These are phyloP conservation scores for Auriscalpium vulgare DNA, from an alignment of 768 basidiomycete species.

Conservation along the genomic window DNA sequence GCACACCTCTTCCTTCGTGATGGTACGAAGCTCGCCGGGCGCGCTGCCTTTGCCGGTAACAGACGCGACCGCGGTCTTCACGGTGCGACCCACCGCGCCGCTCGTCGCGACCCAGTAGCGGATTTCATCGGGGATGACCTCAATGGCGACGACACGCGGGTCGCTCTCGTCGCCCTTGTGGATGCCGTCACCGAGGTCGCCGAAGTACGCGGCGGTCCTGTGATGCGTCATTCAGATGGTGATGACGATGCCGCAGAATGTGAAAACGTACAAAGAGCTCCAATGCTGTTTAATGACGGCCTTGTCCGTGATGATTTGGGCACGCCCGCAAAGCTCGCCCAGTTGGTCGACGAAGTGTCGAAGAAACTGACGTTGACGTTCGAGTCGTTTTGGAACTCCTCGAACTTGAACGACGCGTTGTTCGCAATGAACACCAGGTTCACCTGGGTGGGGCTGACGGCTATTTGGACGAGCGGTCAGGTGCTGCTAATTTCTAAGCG, in stretches of 20 bases:
- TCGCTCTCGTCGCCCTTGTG: constrained; percentile 78
- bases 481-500: fast-evolving
- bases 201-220: constrained; percentile 73
- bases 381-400: constrained; percentile 66
- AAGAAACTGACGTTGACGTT: constrained; percentile 80
- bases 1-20: constrained; percentile 64
- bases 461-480: constrained; percentile 23
- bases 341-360: constrained; percentile 60
- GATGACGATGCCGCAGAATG: constrained; percentile 10
- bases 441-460: constrained; percentile 36
- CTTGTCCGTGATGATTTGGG: constrained; percentile 54
- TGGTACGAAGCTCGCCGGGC: constrained; percentile 72
- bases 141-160: constrained; percentile 71
- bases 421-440: constrained; percentile 68
- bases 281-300: constrained; percentile 59
- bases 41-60: constrained; percentile 54
- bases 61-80: constrained; percentile 52
- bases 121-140: constrained; percentile 74
- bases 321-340: constrained; percentile 76
- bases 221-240: not conserved
- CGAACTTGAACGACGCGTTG: constrained; percentile 63
- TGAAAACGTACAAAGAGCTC: constrained; percentile 35
- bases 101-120: constrained; percentile 72
- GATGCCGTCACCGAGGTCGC: constrained; percentile 75
- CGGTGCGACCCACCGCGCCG: constrained; percentile 44